Conservation (phyloP, 2,329 filamentous ascomycete species). For the Colletotrichum sp. region DNA sequence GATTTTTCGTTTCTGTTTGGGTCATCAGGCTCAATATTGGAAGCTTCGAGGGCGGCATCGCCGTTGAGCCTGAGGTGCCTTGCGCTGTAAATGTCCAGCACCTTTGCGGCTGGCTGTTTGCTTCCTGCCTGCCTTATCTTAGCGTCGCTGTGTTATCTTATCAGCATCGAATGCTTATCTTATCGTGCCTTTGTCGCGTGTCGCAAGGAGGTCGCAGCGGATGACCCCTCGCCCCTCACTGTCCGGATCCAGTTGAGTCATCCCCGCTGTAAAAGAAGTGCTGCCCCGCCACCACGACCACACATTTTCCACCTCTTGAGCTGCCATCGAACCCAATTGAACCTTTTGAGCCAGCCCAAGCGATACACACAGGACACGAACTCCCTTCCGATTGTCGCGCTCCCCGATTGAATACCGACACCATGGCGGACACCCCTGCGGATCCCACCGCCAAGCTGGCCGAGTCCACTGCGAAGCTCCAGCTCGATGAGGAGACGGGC, state of each 20-base stretch:
- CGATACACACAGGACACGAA: not conserved
- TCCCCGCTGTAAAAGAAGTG: constrained; percentile 18
- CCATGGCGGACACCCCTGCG: constrained; percentile 53
- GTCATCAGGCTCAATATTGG: not conserved
- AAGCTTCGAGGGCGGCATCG: not conserved
- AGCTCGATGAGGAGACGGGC: constrained; percentile 68
- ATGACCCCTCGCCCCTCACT: constrained; percentile 12
- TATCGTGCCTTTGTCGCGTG: not conserved
- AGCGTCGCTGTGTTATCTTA: not conserved
- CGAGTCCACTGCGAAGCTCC: constrained; percentile 60
- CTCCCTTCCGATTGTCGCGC: accelerated
- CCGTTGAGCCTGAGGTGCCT: not conserved
- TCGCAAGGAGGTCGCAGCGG: not conserved
- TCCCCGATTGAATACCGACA: constrained; percentile 5
- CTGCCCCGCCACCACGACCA: constrained; percentile 15
- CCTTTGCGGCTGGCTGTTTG: not conserved
- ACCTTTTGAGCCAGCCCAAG: not conserved
- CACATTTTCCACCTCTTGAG: constrained; percentile 4
- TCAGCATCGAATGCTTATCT: not conserved
- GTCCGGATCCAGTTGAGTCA: constrained; percentile 14
- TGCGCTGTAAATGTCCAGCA: not conserved
- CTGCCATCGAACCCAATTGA: not conserved
- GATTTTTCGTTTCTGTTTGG: not conserved
- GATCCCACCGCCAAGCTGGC: constrained; percentile 57
- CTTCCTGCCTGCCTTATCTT: not conserved